A percentile compares a stretch with the other conserved stretches of the same genome.
phyloP scores from a whole-genome alignment of 2,329 filamentous ascomycete genomes.

The Monilinia aucupariae region DNA sequence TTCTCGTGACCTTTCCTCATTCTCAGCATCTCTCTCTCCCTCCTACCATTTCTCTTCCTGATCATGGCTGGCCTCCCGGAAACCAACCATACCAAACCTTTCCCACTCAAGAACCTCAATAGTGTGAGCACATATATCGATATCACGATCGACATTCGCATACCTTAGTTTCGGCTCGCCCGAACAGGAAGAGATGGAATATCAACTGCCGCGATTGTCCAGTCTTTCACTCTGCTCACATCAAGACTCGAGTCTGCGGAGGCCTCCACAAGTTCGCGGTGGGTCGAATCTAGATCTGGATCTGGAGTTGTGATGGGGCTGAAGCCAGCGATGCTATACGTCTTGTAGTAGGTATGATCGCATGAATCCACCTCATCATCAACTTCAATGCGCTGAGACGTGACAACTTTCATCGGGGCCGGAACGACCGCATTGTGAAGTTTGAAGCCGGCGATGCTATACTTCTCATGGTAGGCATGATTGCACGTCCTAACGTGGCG shows the following conservation, averaged over 20 bases:
- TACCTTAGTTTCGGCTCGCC: background rate
- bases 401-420: background rate
- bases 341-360: background rate
- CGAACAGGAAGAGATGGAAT: background rate
- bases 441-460: background rate
- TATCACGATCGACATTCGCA: background rate
- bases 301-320: too few species aligned
- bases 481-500: background rate
- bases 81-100: background rate
- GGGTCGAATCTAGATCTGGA: too few species aligned
- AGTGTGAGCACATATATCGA: background rate
- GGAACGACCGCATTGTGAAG: too few species aligned
- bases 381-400: background rate
- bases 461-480: background rate
- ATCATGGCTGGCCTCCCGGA: background rate
- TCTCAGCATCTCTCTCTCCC: background rate
- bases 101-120: background rate
- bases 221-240: background rate
- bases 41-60: background rate
- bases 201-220: background rate
- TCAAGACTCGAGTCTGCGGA: background rate
- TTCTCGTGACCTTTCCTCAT: too few species aligned
- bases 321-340: background rate
- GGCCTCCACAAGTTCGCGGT: rapidly evolving
- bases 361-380: background rate